Percentiles rank a stretch among this genome's conserved stretches.
Evolutionary conservation across 257 asterid species (phyloP).

Genomic region (Henckelia pumila): DNA sequence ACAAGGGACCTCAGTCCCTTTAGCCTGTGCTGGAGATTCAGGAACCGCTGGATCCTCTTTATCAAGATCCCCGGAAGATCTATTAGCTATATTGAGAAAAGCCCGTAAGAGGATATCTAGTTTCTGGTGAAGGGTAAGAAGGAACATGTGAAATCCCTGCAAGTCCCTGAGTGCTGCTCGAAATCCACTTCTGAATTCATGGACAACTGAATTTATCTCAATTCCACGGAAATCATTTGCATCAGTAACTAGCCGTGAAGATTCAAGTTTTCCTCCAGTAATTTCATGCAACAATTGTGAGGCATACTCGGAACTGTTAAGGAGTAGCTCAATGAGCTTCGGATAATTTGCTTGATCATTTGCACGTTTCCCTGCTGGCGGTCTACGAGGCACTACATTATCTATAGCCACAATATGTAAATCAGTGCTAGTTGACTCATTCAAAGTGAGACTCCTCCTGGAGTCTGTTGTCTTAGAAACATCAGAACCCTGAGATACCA

Average conservation of each 20-base stretch:
- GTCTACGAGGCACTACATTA: slow-evolving; percentile 96
- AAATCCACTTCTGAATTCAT: slow-evolving; percentile 77
- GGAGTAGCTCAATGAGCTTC: slow-evolving; percentile 87
- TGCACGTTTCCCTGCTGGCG: slow-evolving; percentile 95
- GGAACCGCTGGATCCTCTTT: slow-evolving; percentile 63
- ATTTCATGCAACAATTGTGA: slow-evolving; percentile 70
- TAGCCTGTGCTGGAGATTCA: slow-evolving; percentile 57
- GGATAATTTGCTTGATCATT: slow-evolving; percentile 92
- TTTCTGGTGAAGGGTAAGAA: slow-evolving; percentile 92
- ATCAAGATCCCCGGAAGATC: slow-evolving; percentile 70
- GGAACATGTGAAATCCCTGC: slow-evolving; percentile 95
- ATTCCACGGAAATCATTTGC: slow-evolving; percentile 33
- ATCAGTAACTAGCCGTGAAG: slow-evolving; percentile 42
- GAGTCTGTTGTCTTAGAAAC: slow-evolving; percentile 73
- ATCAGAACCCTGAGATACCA: slow-evolving; percentile 72
- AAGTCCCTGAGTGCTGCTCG: slow-evolving; percentile 86
- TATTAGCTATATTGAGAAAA: slow-evolving; percentile 58
- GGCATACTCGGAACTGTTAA: slow-evolving; percentile 79
- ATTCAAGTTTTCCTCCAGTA: slow-evolving; percentile 79
- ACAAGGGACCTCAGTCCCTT: slow-evolving; percentile 36
- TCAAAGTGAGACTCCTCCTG: slow-evolving; percentile 48
- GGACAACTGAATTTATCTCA: slow-evolving; percentile 58
- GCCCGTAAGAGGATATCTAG: slow-evolving; percentile 64
- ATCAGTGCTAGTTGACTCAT: slow-evolving; percentile 42
- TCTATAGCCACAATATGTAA: slow-evolving; percentile 86